phyloP scores from a whole-genome alignment of 108 stramenopile species.

The Cyclotella kingstonii region DNA sequence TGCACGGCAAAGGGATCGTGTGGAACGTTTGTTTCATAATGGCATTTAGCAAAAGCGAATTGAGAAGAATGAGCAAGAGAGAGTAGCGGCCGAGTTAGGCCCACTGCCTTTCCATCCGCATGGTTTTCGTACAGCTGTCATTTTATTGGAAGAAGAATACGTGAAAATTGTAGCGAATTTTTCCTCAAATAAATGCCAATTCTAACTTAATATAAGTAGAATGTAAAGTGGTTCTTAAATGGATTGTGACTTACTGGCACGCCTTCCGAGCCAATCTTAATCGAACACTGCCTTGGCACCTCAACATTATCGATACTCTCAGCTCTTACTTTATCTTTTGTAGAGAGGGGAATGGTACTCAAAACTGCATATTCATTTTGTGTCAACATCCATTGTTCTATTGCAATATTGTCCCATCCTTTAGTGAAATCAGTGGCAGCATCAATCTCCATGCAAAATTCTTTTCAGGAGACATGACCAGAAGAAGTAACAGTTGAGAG shows the following conservation, averaged over 20 bases:
- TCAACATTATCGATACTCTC: constrained; percentile 21
- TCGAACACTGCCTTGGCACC: constrained; percentile 66
- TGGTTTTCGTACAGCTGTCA: constrained; percentile 51
- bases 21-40: constrained; percentile 88
- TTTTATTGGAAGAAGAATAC: not conserved
- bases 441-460: constrained; percentile 98
- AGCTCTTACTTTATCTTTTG: constrained; percentile 46
- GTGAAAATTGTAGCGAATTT: no score
- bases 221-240: no score
- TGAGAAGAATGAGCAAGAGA: constrained; percentile 85
- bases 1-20: constrained; percentile 88
- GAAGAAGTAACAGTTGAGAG: no score
- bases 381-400: constrained; percentile 73
- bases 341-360: constrained; percentile 72
- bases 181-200: no score
- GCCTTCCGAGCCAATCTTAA: constrained; percentile 59
- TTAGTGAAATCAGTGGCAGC: constrained; percentile 82
- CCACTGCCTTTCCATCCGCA: constrained; percentile 71
- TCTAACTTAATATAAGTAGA: no score
- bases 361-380: constrained; percentile 94
- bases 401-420: constrained; percentile 78
- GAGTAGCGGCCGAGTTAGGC: constrained; percentile 64
- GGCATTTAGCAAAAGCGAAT: constrained; percentile 92
- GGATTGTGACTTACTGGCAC: constrained; percentile 32
- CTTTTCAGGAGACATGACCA: constrained; percentile 12